Conservation (phyloP, 169 alveolate genomes). For the Prorocentrum cordatum region DNA sequence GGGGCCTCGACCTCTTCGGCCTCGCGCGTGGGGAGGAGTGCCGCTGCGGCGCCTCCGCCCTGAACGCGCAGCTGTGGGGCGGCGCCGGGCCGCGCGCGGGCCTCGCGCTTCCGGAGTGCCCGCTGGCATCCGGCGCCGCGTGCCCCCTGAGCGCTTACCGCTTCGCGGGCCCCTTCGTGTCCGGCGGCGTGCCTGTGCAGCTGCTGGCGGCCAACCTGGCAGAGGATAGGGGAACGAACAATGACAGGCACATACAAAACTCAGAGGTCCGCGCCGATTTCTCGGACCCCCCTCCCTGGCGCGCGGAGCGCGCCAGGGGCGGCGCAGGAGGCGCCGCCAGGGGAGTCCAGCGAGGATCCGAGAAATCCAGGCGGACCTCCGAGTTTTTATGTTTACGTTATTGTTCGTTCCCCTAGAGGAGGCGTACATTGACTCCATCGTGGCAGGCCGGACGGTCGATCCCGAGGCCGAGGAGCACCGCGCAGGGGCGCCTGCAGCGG, state of each 20-base stretch:
- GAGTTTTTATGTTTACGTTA: too few species aligned
- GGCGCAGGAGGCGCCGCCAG: background rate
- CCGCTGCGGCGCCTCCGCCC: constrained; percentile 36
- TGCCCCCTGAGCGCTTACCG: constrained; percentile 43
- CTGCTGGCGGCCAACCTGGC: background rate
- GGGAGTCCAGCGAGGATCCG: background rate
- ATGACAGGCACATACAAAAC: too few species aligned
- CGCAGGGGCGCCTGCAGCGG: background rate
- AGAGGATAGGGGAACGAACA: too few species aligned
- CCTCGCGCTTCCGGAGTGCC: background rate
- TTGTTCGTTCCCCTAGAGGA: too few species aligned
- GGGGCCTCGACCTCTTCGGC: constrained; percentile 28
- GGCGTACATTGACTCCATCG: constrained; percentile 14
- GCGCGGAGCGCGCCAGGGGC: background rate
- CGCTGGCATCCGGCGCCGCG: background rate
- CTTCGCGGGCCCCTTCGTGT: constrained; percentile 16
- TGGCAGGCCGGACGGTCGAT: background rate
- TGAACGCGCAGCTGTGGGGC: constrained; percentile 14
- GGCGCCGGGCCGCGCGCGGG: background rate
- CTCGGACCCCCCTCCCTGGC: background rate
- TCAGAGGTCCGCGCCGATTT: too few species aligned
- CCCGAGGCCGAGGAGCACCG: background rate
- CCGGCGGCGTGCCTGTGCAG: constrained; percentile 38
- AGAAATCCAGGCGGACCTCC: background rate
- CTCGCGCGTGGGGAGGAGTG: constrained; percentile 4